These are phyloP conservation scores for Apium graveolens DNA, from an alignment of 129 eudicot genomes.

Conservation along the genomic window DNA sequence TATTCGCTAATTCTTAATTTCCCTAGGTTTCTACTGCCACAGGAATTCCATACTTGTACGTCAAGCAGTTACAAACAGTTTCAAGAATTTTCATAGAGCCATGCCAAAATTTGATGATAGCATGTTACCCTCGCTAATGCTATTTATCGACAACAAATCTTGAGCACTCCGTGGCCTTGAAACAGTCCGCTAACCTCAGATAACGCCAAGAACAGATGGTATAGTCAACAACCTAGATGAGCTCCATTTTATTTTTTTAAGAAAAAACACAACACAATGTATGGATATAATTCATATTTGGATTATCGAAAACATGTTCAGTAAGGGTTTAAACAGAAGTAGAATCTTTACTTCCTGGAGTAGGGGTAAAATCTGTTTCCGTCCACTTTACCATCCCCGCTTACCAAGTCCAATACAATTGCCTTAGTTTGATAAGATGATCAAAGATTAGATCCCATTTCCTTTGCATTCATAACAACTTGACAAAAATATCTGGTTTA, in stretches of 20 bases:
- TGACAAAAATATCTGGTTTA: background rate
- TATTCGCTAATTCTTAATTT: background rate
- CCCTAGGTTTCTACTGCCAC: background rate
- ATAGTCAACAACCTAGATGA: background rate
- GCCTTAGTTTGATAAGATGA: background rate
- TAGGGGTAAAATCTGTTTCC: background rate
- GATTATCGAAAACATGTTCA: background rate
- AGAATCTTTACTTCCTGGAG: background rate
- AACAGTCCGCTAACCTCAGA: background rate
- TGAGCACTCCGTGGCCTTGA: background rate
- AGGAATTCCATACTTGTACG: background rate
- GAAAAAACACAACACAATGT: background rate
- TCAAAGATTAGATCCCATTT: background rate
- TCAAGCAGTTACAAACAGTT: background rate
- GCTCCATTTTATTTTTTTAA: background rate
- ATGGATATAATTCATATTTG: background rate
- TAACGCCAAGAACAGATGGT: background rate
- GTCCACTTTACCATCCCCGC: background rate
- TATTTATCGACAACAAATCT: background rate
- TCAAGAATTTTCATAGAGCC: background rate
- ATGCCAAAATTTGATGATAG: background rate
- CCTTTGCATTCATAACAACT: background rate
- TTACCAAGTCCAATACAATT: background rate
- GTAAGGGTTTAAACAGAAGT: background rate
- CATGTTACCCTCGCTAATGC: background rate